These are phyloP conservation scores for Starmera amethionina DNA, from an alignment of 805 yeast species.

Conservation along the genomic window DNA sequence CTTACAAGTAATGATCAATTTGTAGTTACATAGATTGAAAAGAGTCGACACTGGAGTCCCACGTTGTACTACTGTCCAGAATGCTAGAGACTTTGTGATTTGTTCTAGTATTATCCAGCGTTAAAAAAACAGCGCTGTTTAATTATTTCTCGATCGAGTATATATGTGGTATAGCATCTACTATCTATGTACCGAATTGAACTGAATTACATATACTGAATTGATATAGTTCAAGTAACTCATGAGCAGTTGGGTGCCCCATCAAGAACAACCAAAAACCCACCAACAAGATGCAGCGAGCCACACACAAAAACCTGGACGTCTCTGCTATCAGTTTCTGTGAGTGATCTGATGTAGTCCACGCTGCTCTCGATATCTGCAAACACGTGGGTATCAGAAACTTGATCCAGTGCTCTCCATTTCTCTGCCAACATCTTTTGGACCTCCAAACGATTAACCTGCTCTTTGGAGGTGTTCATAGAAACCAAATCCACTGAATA, in stretches of 20 bases:
- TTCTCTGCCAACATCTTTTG: conserved; percentile 65
- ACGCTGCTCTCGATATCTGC: conserved; percentile 71
- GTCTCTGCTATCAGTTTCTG: conserved; percentile 29
- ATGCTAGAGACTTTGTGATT: too few relatives aligned
- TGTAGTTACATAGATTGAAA: too few relatives aligned
- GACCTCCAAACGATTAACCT: conserved; percentile 69
- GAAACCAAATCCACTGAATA: conserved; percentile 81
- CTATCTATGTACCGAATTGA: too few relatives aligned
- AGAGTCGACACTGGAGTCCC: too few relatives aligned
- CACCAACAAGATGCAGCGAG: conserved; percentile 90
- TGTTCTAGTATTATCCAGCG: too few relatives aligned
- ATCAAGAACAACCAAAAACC: conserved; percentile 79
- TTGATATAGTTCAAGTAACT: too few relatives aligned
- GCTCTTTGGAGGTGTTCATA: conserved; percentile 69
- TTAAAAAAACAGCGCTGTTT: too few relatives aligned
- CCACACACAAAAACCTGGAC: conserved; percentile 75
- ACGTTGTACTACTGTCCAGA: too few relatives aligned
- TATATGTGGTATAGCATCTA: too few relatives aligned
- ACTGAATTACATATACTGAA: too few relatives aligned
- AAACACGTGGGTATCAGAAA: conserved; percentile 40
- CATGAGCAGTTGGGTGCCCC: conserved; percentile 10
- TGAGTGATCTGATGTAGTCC: conserved; percentile 31
- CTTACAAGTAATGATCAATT: too few relatives aligned
- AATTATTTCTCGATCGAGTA: too few relatives aligned
- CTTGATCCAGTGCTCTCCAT: conserved; percentile 50